These are phyloP conservation scores for Ophiostoma quercus DNA, from an alignment of 2,329 filamentous ascomycete genomes.

Conservation along the genomic window DNA sequence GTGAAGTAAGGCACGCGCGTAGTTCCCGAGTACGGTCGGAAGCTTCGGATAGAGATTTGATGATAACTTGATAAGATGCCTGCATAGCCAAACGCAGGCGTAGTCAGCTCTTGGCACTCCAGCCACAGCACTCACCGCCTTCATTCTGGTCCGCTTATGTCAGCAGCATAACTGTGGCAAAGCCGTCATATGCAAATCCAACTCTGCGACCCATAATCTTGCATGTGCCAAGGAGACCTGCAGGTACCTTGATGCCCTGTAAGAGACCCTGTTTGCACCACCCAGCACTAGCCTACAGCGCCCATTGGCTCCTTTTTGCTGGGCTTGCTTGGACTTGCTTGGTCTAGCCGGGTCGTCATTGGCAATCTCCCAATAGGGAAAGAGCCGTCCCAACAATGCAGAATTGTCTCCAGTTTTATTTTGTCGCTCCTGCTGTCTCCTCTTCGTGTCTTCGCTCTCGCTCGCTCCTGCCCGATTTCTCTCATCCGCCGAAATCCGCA, in stretches of 20 bases:
- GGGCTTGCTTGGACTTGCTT: not conserved
- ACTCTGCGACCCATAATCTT: not conserved
- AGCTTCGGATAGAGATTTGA: conserved; percentile 7
- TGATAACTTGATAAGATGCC: conserved; percentile 7
- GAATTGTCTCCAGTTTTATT: conserved; percentile 13
- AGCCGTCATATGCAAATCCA: not conserved
- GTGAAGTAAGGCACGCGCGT: not conserved
- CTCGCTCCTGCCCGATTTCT: conserved; percentile 1
- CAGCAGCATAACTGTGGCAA: not conserved
- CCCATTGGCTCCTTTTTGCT: not conserved
- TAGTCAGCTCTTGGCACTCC: not conserved
- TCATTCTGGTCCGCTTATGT: not conserved
- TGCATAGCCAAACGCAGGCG: not conserved
- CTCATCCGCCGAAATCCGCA: not conserved
- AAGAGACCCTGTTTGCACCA: not conserved
- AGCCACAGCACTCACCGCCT: not conserved
- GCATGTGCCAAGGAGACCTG: conserved; percentile 3
- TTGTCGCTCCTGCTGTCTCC: not conserved
- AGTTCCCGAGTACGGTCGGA: not conserved
- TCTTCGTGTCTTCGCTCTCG: conserved; percentile 3
- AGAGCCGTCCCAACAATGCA: conserved; percentile 7
- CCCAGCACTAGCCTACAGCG: conserved; percentile 10
- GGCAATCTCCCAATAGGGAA: conserved; percentile 20
- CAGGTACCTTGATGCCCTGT: conserved; percentile 19
- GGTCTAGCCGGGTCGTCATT: conserved; percentile 11